Conservation (phyloP, 1,139 yeast genomes). For the Magnusiomyces tetraspermus region DNA sequence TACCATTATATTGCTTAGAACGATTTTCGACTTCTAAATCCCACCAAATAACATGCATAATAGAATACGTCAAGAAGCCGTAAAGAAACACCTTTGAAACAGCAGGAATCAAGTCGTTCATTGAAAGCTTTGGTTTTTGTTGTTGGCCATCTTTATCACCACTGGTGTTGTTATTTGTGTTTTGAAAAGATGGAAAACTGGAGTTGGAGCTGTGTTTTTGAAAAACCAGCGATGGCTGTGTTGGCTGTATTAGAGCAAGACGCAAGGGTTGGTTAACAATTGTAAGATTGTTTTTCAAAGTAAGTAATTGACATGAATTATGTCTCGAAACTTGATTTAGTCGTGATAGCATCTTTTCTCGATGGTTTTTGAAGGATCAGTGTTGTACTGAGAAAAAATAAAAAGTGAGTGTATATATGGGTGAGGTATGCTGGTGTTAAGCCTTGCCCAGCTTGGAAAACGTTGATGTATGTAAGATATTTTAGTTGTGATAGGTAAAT, state of each 20-base stretch:
- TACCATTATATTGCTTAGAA: constrained; percentile 6
- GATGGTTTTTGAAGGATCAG: background rate
- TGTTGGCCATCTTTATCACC: background rate
- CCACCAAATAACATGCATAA: constrained; percentile 13
- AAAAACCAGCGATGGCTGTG: background rate
- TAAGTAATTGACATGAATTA: background rate
- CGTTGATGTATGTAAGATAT: too few relatives aligned
- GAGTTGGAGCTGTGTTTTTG: background rate
- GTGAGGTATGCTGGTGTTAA: too few relatives aligned
- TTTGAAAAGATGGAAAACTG: background rate
- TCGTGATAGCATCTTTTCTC: background rate
- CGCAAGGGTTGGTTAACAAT: background rate
- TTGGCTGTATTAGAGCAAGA: background rate
- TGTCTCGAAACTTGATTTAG: background rate
- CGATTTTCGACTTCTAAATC: constrained; percentile 9
- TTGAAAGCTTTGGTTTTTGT: background rate
- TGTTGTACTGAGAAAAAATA: background rate
- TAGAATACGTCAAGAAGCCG: constrained; percentile 12
- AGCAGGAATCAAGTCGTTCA: background rate
- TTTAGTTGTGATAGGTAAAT: too few relatives aligned
- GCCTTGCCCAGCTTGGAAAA: too few relatives aligned
- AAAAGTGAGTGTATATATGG: too few relatives aligned
- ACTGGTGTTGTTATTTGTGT: background rate
- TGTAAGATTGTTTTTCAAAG: too few relatives aligned
- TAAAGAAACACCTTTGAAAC: constrained; percentile 9